Percentiles rank a stretch among this genome's conserved stretches.
Conservation (phyloP, 768 basidiomycete genomes). For the Porphyrellus cyaneotinctus region DNA sequence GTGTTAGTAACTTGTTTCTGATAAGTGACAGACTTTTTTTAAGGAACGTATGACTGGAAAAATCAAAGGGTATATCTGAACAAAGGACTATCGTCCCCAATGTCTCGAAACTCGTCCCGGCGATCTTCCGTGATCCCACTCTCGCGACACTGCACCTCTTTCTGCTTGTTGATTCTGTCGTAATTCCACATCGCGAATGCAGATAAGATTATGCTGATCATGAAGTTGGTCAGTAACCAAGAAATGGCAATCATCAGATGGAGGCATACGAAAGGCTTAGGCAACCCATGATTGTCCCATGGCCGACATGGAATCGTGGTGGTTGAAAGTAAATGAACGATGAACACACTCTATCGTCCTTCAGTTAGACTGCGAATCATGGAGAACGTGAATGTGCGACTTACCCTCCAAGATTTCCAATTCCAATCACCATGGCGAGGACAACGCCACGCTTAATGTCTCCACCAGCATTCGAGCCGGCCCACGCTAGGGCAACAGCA, state of each 20-base stretch:
- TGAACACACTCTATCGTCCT: constrained; percentile 33
- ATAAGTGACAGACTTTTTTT: too few species aligned
- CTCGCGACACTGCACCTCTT: constrained; percentile 40
- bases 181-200: constrained; percentile 48
- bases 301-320: constrained; percentile 36
- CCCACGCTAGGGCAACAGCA: constrained; percentile 50
- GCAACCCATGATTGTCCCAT: constrained; percentile 36
- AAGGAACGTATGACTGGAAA: not conserved
- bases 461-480: constrained; percentile 51
- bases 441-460: constrained; percentile 50
- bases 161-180: constrained; percentile 45
- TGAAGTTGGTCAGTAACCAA: constrained; percentile 26
- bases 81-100: constrained; percentile 54
- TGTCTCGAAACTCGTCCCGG: constrained; percentile 39
- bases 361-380: constrained; percentile 1
- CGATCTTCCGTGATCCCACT: constrained; percentile 40
- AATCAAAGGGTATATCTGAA: constrained; percentile 41
- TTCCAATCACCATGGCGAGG: constrained; percentile 50
- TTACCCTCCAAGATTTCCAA: constrained; percentile 54
- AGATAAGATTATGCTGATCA: constrained; percentile 38
- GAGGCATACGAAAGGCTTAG: constrained; percentile 26
- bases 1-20: too few species aligned
- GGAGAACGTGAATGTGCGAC: constrained; percentile 16
- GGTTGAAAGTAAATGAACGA: constrained; percentile 40
- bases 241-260: constrained; percentile 8